phyloP scores from a whole-genome alignment of 345 rosid genomes.

The Erucastrum elatum region DNA sequence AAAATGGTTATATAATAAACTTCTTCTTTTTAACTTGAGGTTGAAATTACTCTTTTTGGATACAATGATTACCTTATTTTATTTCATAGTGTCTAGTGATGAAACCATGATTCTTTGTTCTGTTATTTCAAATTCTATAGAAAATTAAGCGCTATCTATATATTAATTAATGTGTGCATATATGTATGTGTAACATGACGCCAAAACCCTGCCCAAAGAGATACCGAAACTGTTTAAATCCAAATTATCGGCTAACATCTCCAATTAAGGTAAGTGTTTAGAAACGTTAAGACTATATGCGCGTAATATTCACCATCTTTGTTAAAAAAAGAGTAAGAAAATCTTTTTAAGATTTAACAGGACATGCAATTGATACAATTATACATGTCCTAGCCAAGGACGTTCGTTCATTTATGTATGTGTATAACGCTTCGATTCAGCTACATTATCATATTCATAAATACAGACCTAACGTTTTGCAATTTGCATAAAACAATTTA shows the following conservation, averaged over 20 bases:
- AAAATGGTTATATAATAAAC: slow-evolving; percentile 13
- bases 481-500: background rate
- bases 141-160: background rate
- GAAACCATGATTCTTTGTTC: slow-evolving; percentile 27
- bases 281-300: background rate
- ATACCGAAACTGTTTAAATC: slow-evolving; percentile 9
- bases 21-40: slow-evolving; percentile 40
- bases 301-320: background rate
- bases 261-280: background rate
- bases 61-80: slow-evolving; percentile 54
- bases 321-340: background rate
- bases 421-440: background rate
- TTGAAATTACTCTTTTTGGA: slow-evolving; percentile 63
- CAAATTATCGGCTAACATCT: background rate
- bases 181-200: slow-evolving; percentile 31
- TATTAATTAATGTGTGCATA: background rate
- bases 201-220: slow-evolving; percentile 1
- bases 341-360: background rate
- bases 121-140: slow-evolving; percentile 8
- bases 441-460: background rate
- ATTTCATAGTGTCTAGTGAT: slow-evolving; percentile 21
- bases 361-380: background rate
- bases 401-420: background rate
- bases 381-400: background rate
- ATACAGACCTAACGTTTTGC: background rate